These are phyloP conservation scores for Paecilomyces sp. DNA, from an alignment of 2,329 filamentous ascomycete genomes.

Conservation along the genomic window DNA sequence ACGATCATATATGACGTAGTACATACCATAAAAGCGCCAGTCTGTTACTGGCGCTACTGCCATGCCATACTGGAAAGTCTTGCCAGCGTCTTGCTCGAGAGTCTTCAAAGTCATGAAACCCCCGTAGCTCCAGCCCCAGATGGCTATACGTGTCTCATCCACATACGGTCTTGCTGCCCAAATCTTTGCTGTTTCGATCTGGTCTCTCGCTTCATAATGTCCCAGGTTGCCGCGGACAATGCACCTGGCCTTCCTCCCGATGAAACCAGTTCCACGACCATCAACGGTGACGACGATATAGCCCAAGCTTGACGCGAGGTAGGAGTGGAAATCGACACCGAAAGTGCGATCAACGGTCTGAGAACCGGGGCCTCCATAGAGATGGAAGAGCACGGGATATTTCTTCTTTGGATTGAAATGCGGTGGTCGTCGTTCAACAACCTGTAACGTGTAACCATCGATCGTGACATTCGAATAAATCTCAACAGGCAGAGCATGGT, in stretches of 20 bases:
- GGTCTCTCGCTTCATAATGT: slow-evolving; percentile 76
- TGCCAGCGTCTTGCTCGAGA: slow-evolving; percentile 79
- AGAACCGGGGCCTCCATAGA: slow-evolving; percentile 92
- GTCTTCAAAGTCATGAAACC: slow-evolving; percentile 95
- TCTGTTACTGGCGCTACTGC: slow-evolving; percentile 97
- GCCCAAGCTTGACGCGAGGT: slow-evolving; percentile 74
- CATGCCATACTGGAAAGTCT: slow-evolving; percentile 94
- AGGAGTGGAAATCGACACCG: slow-evolving; percentile 80
- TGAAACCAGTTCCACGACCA: slow-evolving; percentile 84
- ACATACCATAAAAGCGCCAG: slow-evolving; percentile 76
- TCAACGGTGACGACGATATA: slow-evolving; percentile 96
- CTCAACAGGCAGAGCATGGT: slow-evolving; percentile 74
- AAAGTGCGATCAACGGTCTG: slow-evolving; percentile 80
- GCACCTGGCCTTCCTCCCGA: slow-evolving; percentile 76
- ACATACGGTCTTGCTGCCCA: slow-evolving; percentile 79
- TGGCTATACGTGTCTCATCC: slow-evolving; percentile 72
- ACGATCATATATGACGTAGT: not conserved
- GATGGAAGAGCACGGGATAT: slow-evolving; percentile 90
- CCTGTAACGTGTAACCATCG: slow-evolving; percentile 64
- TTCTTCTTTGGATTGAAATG: slow-evolving; percentile 77
- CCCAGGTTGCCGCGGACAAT: slow-evolving; percentile 78
- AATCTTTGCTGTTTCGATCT: slow-evolving; percentile 81
- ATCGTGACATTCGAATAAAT: slow-evolving; percentile 81
- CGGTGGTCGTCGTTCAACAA: slow-evolving; percentile 79
- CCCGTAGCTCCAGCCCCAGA: slow-evolving; percentile 98